A percentile compares a stretch with the other conserved stretches of the same genome.
These are phyloP conservation scores for Tricholoma bakamatsutake DNA, from an alignment of 768 basidiomycete species.

Conservation along the genomic window DNA sequence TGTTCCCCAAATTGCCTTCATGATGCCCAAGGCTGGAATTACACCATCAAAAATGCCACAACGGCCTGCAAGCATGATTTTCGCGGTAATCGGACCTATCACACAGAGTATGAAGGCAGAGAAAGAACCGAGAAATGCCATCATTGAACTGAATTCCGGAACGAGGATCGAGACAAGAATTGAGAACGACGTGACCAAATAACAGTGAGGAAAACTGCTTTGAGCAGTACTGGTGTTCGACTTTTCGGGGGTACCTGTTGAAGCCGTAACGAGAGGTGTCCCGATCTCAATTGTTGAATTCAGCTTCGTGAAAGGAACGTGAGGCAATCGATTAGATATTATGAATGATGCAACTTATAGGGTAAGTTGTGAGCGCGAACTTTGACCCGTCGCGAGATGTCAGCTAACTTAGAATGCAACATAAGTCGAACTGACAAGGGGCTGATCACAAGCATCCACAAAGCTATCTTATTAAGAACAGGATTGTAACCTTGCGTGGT, in stretches of 20 bases:
- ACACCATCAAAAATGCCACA: conserved; percentile 47
- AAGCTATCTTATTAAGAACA: conserved; percentile 60
- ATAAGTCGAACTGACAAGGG: conserved; percentile 49
- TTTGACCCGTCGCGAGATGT: conserved; percentile 55
- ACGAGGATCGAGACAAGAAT: conserved; percentile 68
- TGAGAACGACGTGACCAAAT: conserved; percentile 51
- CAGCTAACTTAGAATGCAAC: neutral
- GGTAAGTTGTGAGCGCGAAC: conserved; percentile 79
- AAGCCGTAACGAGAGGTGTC: conserved; percentile 24
- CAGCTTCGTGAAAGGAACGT: conserved; percentile 37
- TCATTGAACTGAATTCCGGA: conserved; percentile 76
- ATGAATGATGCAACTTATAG: conserved; percentile 39
- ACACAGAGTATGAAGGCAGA: conserved; percentile 73
- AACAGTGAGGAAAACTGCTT: conserved; percentile 31
- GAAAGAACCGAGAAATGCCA: conserved; percentile 92
- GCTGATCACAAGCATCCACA: conserved; percentile 84
- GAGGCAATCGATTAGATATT: neutral
- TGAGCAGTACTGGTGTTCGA: conserved; percentile 25
- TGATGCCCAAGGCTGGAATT: conserved; percentile 43
- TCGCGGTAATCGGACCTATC: conserved; percentile 71
- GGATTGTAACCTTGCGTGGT: conserved; percentile 67
- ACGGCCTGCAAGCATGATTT: conserved; percentile 48
- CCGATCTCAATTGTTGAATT: conserved; percentile 82
- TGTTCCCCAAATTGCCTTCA: conserved; percentile 81
- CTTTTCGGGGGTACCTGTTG: conserved; percentile 22